Percentiles rank a stretch among this genome's conserved stretches.
Evolutionary conservation across 23 red algal genomes (phyloP).

Genomic region (Gracilaria caudata): DNA sequence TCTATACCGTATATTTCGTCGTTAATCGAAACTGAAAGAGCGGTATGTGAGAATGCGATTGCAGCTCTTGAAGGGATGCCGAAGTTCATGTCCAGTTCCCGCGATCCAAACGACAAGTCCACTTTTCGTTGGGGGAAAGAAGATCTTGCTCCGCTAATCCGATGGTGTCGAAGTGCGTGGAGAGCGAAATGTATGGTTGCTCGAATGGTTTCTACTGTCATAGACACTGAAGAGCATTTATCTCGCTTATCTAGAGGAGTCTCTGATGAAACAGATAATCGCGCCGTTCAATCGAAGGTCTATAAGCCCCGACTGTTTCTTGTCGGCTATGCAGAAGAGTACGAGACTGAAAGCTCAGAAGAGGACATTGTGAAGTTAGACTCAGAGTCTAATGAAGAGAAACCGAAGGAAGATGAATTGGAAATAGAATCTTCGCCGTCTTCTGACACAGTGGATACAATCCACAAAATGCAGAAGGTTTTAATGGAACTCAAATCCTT

Average conservation of each 20-base stretch:
- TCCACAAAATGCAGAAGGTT: slow-evolving; percentile 25
- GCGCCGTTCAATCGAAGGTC: not conserved
- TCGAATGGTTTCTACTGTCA: slow-evolving; percentile 55
- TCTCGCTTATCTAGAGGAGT: not conserved
- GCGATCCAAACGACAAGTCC: slow-evolving; percentile 39
- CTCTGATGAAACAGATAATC: not conserved
- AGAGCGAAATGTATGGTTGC: slow-evolving; percentile 60
- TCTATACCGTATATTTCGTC: slow-evolving; percentile 49
- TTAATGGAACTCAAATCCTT: not conserved
- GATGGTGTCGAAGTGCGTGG: slow-evolving; percentile 64
- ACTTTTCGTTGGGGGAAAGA: slow-evolving; percentile 30
- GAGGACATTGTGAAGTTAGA: not conserved
- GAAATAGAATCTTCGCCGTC: not conserved
- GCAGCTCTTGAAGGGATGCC: slow-evolving; percentile 50
- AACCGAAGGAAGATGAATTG: not conserved
- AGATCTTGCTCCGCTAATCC: slow-evolving; percentile 37
- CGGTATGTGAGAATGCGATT: slow-evolving; percentile 50
- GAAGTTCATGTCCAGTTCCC: slow-evolving; percentile 5
- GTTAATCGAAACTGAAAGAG: slow-evolving; percentile 34
- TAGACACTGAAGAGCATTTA: slow-evolving; percentile 36
- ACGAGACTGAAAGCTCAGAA: not conserved
- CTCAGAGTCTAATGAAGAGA: not conserved
- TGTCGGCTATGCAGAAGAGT: slow-evolving; percentile 29
- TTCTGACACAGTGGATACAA: not conserved
- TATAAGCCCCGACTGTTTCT: slow-evolving; percentile 49